phyloP scores from a whole-genome alignment of 805 yeast genomes.

The Kluyveromyces nonfermentans region DNA sequence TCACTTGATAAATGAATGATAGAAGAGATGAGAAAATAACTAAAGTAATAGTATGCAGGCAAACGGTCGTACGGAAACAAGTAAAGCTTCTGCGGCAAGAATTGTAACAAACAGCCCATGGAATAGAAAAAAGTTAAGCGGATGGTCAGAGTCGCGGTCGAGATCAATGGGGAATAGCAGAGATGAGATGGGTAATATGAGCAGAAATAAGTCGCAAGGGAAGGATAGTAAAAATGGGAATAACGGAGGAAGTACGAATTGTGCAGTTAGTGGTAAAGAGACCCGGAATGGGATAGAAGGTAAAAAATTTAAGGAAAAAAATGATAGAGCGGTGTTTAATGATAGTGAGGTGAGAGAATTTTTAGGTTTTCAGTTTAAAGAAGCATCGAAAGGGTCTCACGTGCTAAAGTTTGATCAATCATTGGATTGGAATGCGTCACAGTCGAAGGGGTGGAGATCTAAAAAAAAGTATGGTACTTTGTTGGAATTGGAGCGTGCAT shows the following conservation, averaged over 20 bases:
- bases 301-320: slow-evolving; percentile 6
- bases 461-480: slow-evolving; percentile 22
- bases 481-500: slow-evolving; percentile 19
- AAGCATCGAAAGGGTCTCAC: not conserved
- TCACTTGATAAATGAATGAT: not conserved
- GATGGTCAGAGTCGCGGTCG: not conserved
- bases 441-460: slow-evolving; percentile 15
- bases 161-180: not conserved
- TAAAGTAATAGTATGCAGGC: no score
- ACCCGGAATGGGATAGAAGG: not conserved
- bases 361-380: slow-evolving; percentile 13
- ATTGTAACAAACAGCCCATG: not conserved
- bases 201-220: not conserved
- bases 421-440: slow-evolving; percentile 26
- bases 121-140: slow-evolving; percentile 1
- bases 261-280: not conserved
- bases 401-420: slow-evolving; percentile 3
- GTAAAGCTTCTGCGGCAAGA: not conserved
- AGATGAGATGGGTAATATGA: not conserved
- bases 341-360: slow-evolving; percentile 18
- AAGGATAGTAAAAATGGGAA: not conserved
- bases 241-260: no score
- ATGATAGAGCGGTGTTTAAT: slow-evolving; percentile 16
- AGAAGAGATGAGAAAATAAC: no score
- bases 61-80: not conserved